Evolutionary conservation across 352 stramenopile genomes (phyloP), one percentile per base, ranked within the genome.

Genomic region (Globisporangium acanthophoron): DNA sequence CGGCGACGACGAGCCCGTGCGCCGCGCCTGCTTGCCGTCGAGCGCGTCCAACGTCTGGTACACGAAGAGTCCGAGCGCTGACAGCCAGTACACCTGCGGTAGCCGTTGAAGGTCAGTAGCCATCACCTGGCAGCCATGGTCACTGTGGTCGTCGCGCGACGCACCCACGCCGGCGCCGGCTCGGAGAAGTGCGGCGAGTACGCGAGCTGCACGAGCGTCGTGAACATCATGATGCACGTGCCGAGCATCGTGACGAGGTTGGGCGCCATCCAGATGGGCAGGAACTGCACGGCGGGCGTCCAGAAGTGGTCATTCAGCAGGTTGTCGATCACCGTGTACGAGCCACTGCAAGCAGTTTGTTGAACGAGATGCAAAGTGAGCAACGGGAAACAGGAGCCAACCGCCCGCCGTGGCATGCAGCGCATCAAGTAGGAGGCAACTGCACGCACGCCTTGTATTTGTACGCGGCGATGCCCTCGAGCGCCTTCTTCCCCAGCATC

Each of bases 21-120:
- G 89, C 16, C 97, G 87, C 40, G 97, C 96, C 74, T 99, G 97
- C 78, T 99, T 99, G 54, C 97, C 97, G 70, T 99, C 97, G 69
- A 99, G 96, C 47, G 97, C 98, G 67, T 99, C 97, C 21, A 99
- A 74, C 29, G 96, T 99, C 77, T 99, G 96, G 70, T 99, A 99
- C 49, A 94, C 60, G 56, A 96, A 96, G 33, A 94, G 71, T 0
- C 85, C 83, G 8, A 90, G 45, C n/a, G 78, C 86, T 43, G 75
- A 87, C 49, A 91, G 62, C 37, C 83, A 59, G 65, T 94, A 95
- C 48, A 92, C 51, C 69, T 43, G 65, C 52, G 24, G 7, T 3
- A 39, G 20, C 8, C 44, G 20, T n/a, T 6, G 20, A 2, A 43
- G 39, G 39, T 43, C 3, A 39, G 33, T 39, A 8, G 33, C 8